Conservation (phyloP, 176 grass and related monocot genomes). For the Oryza brachyantha region DNA sequence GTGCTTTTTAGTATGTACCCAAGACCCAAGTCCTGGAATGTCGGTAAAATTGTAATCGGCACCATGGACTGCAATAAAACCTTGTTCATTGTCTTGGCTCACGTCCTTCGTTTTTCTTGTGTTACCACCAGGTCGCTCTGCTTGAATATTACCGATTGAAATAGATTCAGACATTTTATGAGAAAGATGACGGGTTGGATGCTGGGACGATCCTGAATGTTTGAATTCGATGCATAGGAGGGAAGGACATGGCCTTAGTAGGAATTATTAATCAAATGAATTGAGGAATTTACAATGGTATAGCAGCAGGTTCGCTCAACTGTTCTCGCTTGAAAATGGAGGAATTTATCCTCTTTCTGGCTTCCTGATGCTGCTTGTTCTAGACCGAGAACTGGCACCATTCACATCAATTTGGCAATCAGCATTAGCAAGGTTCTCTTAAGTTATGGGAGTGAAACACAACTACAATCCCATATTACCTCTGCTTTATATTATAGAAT, state of each 20-base stretch:
- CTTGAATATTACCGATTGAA: background rate
- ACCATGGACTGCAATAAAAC: background rate
- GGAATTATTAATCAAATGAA: background rate
- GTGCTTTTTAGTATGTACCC: background rate
- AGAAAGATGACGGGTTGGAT: background rate
- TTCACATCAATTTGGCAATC: background rate
- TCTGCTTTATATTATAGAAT: no score
- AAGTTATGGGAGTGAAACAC: no score
- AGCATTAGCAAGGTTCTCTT: background rate
- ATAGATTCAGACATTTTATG: background rate
- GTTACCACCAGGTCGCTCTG: background rate
- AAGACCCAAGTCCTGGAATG: background rate
- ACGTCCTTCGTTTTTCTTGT: background rate
- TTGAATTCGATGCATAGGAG: background rate
- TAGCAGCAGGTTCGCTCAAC: background rate
- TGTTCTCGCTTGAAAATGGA: background rate
- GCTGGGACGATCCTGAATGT: background rate
- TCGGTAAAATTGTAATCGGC: background rate
- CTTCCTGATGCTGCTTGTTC: background rate
- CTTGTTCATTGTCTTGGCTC: background rate
- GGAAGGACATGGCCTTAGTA: background rate
- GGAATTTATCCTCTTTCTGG: background rate
- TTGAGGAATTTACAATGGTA: background rate
- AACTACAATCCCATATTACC: no score
- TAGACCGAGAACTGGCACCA: no score